These are phyloP conservation scores for Ustilago hordei DNA, from an alignment of 1,284 basidiomycete species.

Conservation along the genomic window DNA sequence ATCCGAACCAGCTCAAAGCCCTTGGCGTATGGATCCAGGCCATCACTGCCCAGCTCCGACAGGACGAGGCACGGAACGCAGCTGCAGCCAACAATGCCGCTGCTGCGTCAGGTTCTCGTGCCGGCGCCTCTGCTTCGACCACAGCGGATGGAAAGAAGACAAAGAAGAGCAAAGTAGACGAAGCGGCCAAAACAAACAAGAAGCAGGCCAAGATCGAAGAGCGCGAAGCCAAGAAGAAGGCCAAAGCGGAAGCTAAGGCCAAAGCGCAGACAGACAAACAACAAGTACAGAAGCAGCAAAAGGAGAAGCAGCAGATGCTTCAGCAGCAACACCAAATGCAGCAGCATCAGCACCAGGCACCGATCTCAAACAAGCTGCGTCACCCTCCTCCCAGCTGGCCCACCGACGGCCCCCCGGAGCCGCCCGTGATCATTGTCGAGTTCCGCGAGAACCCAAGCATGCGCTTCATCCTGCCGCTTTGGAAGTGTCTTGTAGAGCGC, in stretches of 20 bases:
- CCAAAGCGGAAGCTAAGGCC: conserved; percentile 52
- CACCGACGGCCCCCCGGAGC: conserved; percentile 50
- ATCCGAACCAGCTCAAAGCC: conserved; percentile 54
- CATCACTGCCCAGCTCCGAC: conserved; percentile 52
- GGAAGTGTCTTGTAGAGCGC: conserved; percentile 62
- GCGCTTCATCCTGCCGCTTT: conserved; percentile 65
- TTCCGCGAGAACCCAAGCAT: conserved; percentile 67
- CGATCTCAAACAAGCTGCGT: conserved; percentile 37
- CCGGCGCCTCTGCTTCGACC: conserved; percentile 18
- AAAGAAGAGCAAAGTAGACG: conserved; percentile 50
- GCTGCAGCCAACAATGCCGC: conserved; percentile 38
- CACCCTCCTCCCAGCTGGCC: conserved; percentile 55
- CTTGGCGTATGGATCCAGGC: conserved; percentile 59
- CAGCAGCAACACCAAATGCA: conserved; percentile 29
- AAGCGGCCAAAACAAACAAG: conserved; percentile 45
- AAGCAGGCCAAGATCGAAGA: conserved; percentile 56
- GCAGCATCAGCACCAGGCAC: conserved; percentile 26
- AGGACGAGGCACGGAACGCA: conserved; percentile 51
- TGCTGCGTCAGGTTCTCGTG: conserved; percentile 26
- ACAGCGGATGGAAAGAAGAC: conserved; percentile 45
- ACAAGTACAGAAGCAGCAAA: conserved; percentile 35
- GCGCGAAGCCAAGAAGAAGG: conserved; percentile 54
- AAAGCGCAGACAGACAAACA: conserved; percentile 45
- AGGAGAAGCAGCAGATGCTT: conserved; percentile 37
- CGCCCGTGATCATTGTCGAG: conserved; percentile 66